Conservation (phyloP, 306 rosid genomes). For the Mimosa bimucronata region DNA sequence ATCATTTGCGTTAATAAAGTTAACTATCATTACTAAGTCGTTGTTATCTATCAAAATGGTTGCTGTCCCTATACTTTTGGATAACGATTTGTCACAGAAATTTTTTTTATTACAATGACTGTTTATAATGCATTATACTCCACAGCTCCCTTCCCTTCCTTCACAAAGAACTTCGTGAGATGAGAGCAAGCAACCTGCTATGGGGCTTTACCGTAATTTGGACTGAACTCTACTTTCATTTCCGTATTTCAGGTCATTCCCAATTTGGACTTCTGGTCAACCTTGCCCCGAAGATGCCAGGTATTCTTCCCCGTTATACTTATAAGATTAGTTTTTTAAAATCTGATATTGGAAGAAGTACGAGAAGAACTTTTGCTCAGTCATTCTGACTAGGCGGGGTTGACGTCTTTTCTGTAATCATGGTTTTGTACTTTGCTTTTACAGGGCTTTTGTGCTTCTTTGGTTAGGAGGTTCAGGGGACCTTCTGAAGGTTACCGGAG, state of each 20-base stretch:
- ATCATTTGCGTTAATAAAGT: not conserved
- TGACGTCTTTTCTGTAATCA: slow-evolving; percentile 22
- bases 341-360: slow-evolving; percentile 26
- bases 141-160: slow-evolving; percentile 25
- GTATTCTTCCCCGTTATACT: slow-evolving; percentile 49
- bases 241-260: slow-evolving; percentile 66
- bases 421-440: slow-evolving; percentile 28
- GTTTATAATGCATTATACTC: slow-evolving; percentile 11
- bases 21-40: slow-evolving; percentile 22
- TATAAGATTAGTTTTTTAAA: slow-evolving; percentile 26
- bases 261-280: slow-evolving; percentile 80
- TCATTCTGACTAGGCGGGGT: slow-evolving; percentile 5
- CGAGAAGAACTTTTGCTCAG: slow-evolving; percentile 1
- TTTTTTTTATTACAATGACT: not conserved
- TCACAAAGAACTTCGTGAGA: slow-evolving; percentile 13
- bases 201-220: slow-evolving; percentile 15
- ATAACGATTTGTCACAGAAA: slow-evolving; percentile 23
- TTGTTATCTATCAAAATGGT: slow-evolving; percentile 5
- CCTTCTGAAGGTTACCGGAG: slow-evolving; percentile 75
- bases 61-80: not conserved
- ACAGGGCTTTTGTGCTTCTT: slow-evolving; percentile 66
- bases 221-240: slow-evolving; percentile 36
- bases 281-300: slow-evolving; percentile 73
- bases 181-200: slow-evolving; percentile 26
- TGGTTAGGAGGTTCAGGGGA: slow-evolving; percentile 68